Percentiles rank a stretch among this genome's conserved stretches.
Conservation (phyloP, 192 early-diverging fungal genomes). For the Entomortierella parvispora region DNA sequence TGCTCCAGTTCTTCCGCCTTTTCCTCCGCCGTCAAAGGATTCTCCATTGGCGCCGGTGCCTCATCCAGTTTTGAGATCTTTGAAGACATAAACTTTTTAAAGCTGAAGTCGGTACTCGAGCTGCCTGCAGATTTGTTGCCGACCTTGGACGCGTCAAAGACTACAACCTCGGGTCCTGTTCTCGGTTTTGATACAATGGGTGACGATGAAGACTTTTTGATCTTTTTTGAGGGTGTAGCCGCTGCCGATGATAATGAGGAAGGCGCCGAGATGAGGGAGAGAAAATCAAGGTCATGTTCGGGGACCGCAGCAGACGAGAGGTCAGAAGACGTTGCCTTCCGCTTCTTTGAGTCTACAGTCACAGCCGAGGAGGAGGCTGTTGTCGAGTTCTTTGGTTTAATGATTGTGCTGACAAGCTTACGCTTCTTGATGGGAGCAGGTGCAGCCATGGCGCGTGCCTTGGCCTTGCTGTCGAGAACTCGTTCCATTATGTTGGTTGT, state of each 20-base stretch:
- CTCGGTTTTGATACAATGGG: constrained; percentile 27
- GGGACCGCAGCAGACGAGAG: not conserved
- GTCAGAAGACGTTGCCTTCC: constrained; percentile 7
- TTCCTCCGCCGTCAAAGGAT: constrained; percentile 38
- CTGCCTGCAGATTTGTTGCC: constrained; percentile 18
- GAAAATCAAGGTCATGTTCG: constrained; percentile 47
- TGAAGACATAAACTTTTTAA: constrained; percentile 52
- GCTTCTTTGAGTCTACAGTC: constrained; percentile 21
- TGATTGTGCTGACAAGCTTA: constrained; percentile 31
- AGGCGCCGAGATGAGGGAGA: constrained; percentile 26
- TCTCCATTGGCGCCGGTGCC: constrained; percentile 35
- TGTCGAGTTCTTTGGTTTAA: constrained; percentile 7
- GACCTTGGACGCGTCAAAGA: constrained; percentile 44
- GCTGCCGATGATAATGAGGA: not conserved
- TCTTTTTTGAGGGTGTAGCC: constrained; percentile 10
- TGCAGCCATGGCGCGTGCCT: constrained; percentile 41
- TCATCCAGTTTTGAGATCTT: constrained; percentile 50
- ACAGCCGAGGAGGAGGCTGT: not conserved
- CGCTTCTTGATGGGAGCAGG: constrained; percentile 37
- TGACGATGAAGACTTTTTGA: constrained; percentile 7
- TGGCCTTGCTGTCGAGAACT: constrained; percentile 32
- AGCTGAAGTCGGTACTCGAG: constrained; percentile 24
- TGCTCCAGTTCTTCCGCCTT: constrained; percentile 42
- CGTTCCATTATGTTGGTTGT: constrained; percentile 19
- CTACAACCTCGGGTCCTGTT: constrained; percentile 26